A percentile compares a stretch with the other conserved stretches of the same genome.
These are phyloP conservation scores for Phytophthora multivora DNA, from an alignment of 352 stramenopile species.

Conservation along the genomic window DNA sequence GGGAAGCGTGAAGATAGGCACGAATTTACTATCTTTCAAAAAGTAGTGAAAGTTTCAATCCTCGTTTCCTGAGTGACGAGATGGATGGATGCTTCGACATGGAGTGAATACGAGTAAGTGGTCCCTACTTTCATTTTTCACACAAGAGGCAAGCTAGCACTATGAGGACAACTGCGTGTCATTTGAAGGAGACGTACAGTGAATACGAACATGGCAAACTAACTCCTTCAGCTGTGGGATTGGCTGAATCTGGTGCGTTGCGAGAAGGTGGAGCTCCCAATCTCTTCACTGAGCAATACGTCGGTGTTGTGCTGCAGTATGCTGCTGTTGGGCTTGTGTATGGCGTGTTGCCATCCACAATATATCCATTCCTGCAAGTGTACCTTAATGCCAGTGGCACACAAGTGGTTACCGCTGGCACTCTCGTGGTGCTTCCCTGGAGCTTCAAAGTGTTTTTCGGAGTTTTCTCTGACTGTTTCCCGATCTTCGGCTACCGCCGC, in stretches of 20 bases:
- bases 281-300: slow-evolving; percentile 30
- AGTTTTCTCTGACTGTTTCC: slow-evolving; percentile 38
- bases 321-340: slow-evolving; percentile 40
- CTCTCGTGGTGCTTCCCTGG: slow-evolving; percentile 43
- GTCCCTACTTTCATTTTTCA: too few species aligned
- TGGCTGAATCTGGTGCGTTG: slow-evolving; percentile 20
- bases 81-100: too few species aligned
- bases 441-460: slow-evolving; percentile 22
- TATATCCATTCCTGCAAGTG: slow-evolving; percentile 45
- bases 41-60: too few species aligned
- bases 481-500: slow-evolving; percentile 38
- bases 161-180: neutral
- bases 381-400: slow-evolving; percentile 47
- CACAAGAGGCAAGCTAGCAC: neutral
- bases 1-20: too few species aligned
- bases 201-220: slow-evolving; percentile 3
- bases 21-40: too few species aligned
- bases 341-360: slow-evolving; percentile 36
- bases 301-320: slow-evolving; percentile 43
- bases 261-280: slow-evolving; percentile 25
- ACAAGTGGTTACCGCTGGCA: slow-evolving; percentile 33
- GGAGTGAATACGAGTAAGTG: too few species aligned
- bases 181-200: neutral
- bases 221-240: neutral
- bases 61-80: too few species aligned